phyloP scores from a whole-genome alignment of 352 stramenopile species.

The Phytophthora aleatoria region DNA sequence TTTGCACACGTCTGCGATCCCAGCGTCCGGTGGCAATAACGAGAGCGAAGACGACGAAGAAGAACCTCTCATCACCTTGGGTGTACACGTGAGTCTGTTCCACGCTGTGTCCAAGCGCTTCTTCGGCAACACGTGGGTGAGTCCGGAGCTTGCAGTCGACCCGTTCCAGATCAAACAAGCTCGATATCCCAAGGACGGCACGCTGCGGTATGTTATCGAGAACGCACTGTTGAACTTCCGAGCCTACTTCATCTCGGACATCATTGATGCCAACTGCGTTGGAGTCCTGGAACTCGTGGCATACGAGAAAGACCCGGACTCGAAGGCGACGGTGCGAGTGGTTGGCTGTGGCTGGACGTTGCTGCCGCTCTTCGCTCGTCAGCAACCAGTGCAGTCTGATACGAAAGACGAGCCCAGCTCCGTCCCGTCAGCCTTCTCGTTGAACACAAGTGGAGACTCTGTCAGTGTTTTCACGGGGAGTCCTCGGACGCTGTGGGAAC shows the following conservation, averaged over 20 bases:
- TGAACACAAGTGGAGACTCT: slow-evolving; percentile 48
- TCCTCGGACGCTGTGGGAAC: slow-evolving; percentile 72
- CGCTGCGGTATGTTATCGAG: slow-evolving; percentile 58
- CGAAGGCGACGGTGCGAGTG: slow-evolving; percentile 62
- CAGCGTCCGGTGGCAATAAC: slow-evolving; percentile 21
- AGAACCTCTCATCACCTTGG: slow-evolving; percentile 63
- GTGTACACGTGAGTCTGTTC: slow-evolving; percentile 90
- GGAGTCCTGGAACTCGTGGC: slow-evolving; percentile 94
- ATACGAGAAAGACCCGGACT: slow-evolving; percentile 85
- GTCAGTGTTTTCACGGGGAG: slow-evolving; percentile 76
- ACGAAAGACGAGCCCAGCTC: slow-evolving; percentile 7
- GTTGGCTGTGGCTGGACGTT: slow-evolving; percentile 94
- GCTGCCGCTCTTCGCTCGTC: slow-evolving; percentile 84
- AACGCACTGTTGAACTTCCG: slow-evolving; percentile 65
- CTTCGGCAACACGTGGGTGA: slow-evolving; percentile 93
- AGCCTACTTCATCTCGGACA: slow-evolving; percentile 84
- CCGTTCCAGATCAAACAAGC: slow-evolving; percentile 53
- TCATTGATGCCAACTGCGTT: slow-evolving; percentile 91
- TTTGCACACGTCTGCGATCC: slow-evolving; percentile 37
- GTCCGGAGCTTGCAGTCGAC: slow-evolving; percentile 63
- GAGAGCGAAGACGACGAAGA: slow-evolving; percentile 48
- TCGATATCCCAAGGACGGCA: slow-evolving; percentile 49
- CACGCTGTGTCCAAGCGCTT: slow-evolving; percentile 85
- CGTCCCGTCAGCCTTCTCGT: slow-evolving; percentile 35
- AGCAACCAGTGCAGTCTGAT: slow-evolving; percentile 19